Percentiles rank a stretch among this genome's conserved stretches.
These are phyloP conservation scores for Arthrobotrys sinensis DNA, from an alignment of 2,329 filamentous ascomycete species.

Conservation along the genomic window DNA sequence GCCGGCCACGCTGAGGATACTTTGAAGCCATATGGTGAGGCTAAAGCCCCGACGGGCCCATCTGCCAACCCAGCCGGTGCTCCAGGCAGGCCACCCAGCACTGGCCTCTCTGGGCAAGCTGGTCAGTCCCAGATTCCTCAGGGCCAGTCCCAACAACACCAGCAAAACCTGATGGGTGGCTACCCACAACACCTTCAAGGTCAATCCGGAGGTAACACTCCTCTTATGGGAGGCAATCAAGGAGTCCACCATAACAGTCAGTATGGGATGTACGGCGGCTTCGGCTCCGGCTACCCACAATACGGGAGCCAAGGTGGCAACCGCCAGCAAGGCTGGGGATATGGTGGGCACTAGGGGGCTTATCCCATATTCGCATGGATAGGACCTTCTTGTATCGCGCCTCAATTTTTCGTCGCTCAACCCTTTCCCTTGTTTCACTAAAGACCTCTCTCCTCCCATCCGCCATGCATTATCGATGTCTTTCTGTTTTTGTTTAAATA, in stretches of 20 bases:
- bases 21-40: conserved; percentile 64
- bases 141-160: conserved; percentile 59
- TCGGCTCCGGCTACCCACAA: conserved; percentile 51
- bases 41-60: conserved; percentile 64
- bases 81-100: conserved; percentile 63
- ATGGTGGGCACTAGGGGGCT: conserved; percentile 58
- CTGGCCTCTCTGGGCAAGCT: conserved; percentile 62
- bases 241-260: conserved; percentile 46
- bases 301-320: conserved; percentile 54
- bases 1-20: conserved; percentile 63
- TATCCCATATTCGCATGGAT: conserved; percentile 1
- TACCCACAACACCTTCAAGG: conserved; percentile 61
- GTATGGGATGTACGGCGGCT: conserved; percentile 58
- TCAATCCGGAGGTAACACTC: conserved; percentile 57
- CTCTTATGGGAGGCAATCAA: conserved; percentile 56
- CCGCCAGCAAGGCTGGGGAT: conserved; percentile 57
- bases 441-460: conserved; percentile 43
- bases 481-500: conserved; percentile 54
- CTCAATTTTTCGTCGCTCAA: conserved; percentile 10
- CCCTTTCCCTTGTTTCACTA: conserved; percentile 40
- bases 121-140: conserved; percentile 62
- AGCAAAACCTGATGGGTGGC: conserved; percentile 52
- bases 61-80: conserved; percentile 63
- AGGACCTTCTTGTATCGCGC: not conserved
- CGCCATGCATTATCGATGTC: conserved; percentile 28